Conservation (phyloP, 345 rosid species). For the Dimocarpus longan region DNA sequence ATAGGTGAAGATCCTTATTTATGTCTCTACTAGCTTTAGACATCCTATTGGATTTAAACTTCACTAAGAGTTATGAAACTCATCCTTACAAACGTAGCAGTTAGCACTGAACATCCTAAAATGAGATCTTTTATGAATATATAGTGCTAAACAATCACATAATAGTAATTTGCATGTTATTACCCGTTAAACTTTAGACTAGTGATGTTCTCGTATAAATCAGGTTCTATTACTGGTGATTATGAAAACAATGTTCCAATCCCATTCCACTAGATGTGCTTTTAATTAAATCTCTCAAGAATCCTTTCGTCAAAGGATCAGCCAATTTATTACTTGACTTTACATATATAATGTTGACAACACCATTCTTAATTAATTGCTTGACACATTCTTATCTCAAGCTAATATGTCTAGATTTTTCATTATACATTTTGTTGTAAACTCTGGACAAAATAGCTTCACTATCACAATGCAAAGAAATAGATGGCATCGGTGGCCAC, state of each 20-base stretch:
- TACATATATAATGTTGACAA: neutral
- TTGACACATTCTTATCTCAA: no score
- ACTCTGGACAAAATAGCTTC: neutral
- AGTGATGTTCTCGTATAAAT: neutral
- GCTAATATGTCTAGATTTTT: no score
- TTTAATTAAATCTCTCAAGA: neutral
- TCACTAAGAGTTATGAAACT: neutral
- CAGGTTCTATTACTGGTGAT: no score
- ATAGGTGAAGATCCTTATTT: neutral
- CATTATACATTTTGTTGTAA: no score
- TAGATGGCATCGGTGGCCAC: neutral
- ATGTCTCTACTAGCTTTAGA: neutral
- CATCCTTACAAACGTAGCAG: neutral
- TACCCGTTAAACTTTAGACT: neutral
- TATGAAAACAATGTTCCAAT: neutral
- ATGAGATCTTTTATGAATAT: neutral
- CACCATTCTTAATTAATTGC: no score
- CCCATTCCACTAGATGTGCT: neutral
- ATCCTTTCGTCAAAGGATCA: neutral
- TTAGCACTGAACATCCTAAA: neutral
- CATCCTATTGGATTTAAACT: neutral
- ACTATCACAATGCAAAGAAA: neutral
- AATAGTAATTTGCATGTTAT: neutral
- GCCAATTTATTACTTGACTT: neutral
- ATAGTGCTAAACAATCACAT: neutral